Percentiles rank a stretch among this genome's conserved stretches.
phyloP scores from a whole-genome alignment of 2,329 filamentous ascomycete genomes.

The Claviceps sp. region DNA sequence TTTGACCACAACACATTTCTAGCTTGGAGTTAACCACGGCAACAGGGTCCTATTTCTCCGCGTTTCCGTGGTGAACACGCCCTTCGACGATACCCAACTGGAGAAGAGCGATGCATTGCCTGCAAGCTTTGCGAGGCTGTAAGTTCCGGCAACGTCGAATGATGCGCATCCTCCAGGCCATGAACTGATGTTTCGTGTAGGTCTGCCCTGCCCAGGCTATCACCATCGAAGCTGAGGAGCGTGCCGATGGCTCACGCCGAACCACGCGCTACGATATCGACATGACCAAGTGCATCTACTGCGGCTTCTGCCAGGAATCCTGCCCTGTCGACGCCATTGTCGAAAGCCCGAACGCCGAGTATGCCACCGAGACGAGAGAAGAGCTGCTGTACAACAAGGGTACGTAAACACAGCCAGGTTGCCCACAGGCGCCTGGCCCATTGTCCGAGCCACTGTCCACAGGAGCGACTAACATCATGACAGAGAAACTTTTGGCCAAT shows the following conservation, averaged over 20 bases:
- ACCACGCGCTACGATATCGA: conserved; percentile 98
- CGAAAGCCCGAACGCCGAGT: conserved; percentile 50
- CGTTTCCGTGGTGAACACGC: conserved; percentile 98
- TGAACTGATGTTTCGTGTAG: conserved; percentile 18
- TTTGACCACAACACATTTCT: background rate
- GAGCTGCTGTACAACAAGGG: conserved; percentile 95
- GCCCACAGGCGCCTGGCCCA: no score
- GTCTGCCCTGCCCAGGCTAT: conserved; percentile 97
- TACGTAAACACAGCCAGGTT: conserved; percentile 14
- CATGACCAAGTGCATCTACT: conserved; percentile 99
- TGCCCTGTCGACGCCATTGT: conserved; percentile 92
- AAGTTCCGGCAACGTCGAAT: conserved; percentile 10
- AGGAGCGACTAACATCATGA: conserved; percentile 11
- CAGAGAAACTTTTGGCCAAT: conserved; percentile 74
- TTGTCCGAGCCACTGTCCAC: background rate
- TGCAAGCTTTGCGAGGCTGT: conserved; percentile 98
- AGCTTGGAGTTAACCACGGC: conserved; percentile 9
- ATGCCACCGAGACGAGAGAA: conserved; percentile 60
- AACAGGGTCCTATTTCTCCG: conserved; percentile 82
- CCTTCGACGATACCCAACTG: conserved; percentile 86
- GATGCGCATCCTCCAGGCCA: background rate
- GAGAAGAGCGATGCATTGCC: conserved; percentile 97
- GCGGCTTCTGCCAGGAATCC: conserved; percentile 96
- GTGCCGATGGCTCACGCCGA: conserved; percentile 84
- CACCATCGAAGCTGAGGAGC: conserved; percentile 97